Conservation (phyloP, 352 stramenopile species). For the Phytophthora europaea region DNA sequence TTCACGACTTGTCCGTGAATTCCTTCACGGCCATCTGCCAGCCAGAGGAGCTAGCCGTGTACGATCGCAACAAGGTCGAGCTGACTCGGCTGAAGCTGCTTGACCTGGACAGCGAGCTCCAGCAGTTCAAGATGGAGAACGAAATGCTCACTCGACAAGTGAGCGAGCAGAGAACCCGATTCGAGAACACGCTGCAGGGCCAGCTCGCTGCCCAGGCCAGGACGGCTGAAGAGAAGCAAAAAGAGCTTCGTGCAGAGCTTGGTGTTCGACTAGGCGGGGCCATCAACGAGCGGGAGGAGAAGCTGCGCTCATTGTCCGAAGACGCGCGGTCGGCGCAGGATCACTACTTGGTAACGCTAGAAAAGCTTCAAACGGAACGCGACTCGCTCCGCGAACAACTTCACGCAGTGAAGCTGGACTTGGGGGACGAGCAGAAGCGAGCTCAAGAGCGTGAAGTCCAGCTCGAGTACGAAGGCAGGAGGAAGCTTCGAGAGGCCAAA, state of each 20-base stretch:
- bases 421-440: constrained; percentile 51
- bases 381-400: constrained; percentile 46
- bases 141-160: constrained; percentile 70
- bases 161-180: constrained; percentile 52
- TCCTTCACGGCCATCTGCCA: constrained; percentile 51
- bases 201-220: constrained; percentile 33
- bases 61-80: constrained; percentile 66
- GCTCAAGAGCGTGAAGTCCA: constrained; percentile 46
- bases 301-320: constrained; percentile 40
- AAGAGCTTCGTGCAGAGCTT: constrained; percentile 45
- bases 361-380: constrained; percentile 59
- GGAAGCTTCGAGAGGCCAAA: constrained; percentile 25
- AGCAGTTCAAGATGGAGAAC: constrained; percentile 80
- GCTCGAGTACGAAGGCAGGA: constrained; percentile 37
- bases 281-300: constrained; percentile 43
- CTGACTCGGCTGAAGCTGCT: constrained; percentile 59
- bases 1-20: constrained; percentile 29
- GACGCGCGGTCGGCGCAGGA: constrained; percentile 61
- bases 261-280: constrained; percentile 33
- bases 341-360: constrained; percentile 63
- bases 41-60: constrained; percentile 65
- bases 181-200: constrained; percentile 46
- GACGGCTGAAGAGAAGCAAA: constrained; percentile 35
- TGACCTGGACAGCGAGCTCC: constrained; percentile 70
- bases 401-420: constrained; percentile 33